Evolutionary conservation across 768 basidiomycete species (phyloP).

Genomic region (Amanita exitialis): DNA sequence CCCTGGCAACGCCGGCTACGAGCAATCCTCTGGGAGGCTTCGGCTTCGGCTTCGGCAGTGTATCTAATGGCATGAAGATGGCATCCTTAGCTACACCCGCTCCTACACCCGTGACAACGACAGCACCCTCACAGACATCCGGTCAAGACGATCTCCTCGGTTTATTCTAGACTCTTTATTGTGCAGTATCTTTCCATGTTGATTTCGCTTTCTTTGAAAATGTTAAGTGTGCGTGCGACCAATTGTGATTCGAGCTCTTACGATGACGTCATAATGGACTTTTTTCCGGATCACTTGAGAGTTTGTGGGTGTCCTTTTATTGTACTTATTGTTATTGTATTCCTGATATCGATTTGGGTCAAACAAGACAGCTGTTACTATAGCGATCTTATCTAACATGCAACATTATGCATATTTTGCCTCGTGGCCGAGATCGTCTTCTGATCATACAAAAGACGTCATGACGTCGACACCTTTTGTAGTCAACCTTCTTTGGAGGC

Average conservation of each 20-base stretch:
- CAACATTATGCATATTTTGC: background rate
- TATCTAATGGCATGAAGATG: slow-evolving; percentile 11
- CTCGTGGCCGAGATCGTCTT: background rate
- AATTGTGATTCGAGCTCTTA: background rate
- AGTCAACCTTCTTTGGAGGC: background rate
- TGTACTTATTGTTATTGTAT: background rate
- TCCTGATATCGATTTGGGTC: background rate
- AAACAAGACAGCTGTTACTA: background rate
- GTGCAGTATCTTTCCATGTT: background rate
- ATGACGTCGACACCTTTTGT: background rate
- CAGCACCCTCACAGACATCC: slow-evolving; percentile 15
- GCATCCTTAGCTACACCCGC: slow-evolving; percentile 20
- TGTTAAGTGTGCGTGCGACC: background rate
- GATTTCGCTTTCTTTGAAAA: background rate
- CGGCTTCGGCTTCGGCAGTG: slow-evolving; percentile 9
- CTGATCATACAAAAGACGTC: background rate
- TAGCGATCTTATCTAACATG: background rate
- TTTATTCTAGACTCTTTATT: slow-evolving; percentile 31
- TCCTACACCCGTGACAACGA: slow-evolving; percentile 11
- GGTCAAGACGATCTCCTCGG: slow-evolving; percentile 39
- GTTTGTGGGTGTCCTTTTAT: background rate
- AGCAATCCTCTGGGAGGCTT: slow-evolving; percentile 13
- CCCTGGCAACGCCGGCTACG: slow-evolving; percentile 7
- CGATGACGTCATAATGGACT: background rate
- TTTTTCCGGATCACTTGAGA: background rate